Percentiles rank a stretch among this genome's conserved stretches.
Conservation (phyloP, 345 rosid species). For the Ceriops decandra region DNA sequence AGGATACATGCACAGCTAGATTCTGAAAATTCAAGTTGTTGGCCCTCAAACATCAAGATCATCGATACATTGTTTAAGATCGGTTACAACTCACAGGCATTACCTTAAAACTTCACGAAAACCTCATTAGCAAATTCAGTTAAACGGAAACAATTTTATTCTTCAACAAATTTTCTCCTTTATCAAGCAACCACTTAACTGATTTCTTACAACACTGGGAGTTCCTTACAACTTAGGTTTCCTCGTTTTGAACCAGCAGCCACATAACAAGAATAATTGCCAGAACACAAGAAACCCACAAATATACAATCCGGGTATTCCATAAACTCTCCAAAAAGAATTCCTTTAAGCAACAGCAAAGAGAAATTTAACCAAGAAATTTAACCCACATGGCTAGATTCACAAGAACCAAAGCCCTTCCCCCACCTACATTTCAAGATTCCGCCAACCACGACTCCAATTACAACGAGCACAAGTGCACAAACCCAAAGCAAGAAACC, state of each 20-base stretch:
- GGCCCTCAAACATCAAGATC: not conserved
- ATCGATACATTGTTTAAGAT: not conserved
- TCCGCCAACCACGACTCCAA: not conserved
- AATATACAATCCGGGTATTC: not conserved
- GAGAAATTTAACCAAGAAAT: not conserved
- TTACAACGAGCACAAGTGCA: not conserved
- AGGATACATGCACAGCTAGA: no score
- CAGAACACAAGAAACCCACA: no score
- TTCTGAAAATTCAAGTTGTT: not conserved
- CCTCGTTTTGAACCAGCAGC: no score
- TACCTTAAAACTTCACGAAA: not conserved
- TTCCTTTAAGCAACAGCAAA: not conserved
- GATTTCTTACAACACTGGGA: no score
- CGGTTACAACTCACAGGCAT: not conserved
- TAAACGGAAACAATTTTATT: not conserved
- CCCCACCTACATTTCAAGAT: not conserved
- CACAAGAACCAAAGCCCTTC: conserved; percentile 2
- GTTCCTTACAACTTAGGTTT: no score
- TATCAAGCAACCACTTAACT: not conserved
- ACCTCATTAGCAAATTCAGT: not conserved
- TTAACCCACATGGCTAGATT: not conserved
- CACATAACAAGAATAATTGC: no score
- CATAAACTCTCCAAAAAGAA: not conserved
- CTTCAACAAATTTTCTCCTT: not conserved
- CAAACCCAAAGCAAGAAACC: not conserved